Evolutionary conservation across 1,139 yeast species (phyloP).

Genomic region (Torulaspora globosa): DNA sequence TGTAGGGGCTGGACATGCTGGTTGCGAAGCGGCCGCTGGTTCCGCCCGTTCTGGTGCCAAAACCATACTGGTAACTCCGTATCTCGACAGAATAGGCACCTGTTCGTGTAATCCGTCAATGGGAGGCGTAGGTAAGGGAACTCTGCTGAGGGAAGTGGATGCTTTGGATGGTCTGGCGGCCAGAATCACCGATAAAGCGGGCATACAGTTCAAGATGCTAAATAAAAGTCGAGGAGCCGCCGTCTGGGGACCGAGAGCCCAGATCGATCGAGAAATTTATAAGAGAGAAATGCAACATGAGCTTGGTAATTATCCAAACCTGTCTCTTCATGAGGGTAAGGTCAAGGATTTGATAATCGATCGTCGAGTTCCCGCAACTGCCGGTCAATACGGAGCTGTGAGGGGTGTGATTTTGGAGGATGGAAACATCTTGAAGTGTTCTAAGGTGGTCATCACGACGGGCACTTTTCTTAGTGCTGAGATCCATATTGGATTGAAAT

Average conservation of each 20-base stretch:
- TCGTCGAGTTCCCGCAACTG: slow-evolving; percentile 25
- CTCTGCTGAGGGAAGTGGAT: slow-evolving; percentile 85
- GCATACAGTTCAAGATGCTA: slow-evolving; percentile 83
- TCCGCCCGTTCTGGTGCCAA: slow-evolving; percentile 76
- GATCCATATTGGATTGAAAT: slow-evolving; percentile 80
- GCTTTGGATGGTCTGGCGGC: slow-evolving; percentile 93
- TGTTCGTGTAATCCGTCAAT: slow-evolving; percentile 97
- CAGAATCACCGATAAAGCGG: slow-evolving; percentile 81
- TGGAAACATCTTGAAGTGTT: slow-evolving; percentile 58
- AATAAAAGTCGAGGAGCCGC: slow-evolving; percentile 93
- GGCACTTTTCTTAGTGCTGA: slow-evolving; percentile 96
- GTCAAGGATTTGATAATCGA: slow-evolving; percentile 84
- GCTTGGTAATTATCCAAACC: slow-evolving; percentile 55
- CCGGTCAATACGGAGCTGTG: slow-evolving; percentile 44
- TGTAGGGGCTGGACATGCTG: slow-evolving; percentile 98
- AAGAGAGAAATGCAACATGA: slow-evolving; percentile 73
- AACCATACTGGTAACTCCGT: slow-evolving; percentile 78
- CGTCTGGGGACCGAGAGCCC: slow-evolving; percentile 98
- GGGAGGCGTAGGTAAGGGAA: slow-evolving; percentile 99
- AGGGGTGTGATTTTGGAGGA: slow-evolving; percentile 69
- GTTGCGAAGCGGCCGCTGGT: slow-evolving; percentile 95
- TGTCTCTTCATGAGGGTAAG: slow-evolving; percentile 56
- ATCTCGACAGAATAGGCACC: slow-evolving; percentile 71
- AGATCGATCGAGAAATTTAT: slow-evolving; percentile 82
- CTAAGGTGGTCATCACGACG: slow-evolving; percentile 81